phyloP scores from a whole-genome alignment of 768 basidiomycete species.

The Leccinellum albellum region DNA sequence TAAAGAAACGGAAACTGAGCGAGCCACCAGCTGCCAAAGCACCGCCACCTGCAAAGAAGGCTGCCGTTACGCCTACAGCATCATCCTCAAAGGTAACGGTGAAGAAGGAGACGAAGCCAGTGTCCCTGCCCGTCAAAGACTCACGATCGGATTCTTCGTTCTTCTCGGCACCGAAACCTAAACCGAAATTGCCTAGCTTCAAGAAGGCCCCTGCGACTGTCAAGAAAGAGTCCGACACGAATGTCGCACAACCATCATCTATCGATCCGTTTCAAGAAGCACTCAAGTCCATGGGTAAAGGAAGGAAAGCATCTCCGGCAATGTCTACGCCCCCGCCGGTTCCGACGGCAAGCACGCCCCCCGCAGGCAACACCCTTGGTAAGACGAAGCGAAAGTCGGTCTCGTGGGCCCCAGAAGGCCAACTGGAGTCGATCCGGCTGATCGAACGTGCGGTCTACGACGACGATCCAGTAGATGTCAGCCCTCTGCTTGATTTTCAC shows the following conservation, averaged over 20 bases:
- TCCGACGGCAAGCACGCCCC: conserved; percentile 30
- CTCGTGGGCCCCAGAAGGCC: conserved; percentile 70
- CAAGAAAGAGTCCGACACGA: conserved; percentile 52
- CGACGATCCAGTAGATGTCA: conserved; percentile 84
- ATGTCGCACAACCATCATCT: conserved; percentile 72
- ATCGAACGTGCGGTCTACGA: conserved; percentile 89
- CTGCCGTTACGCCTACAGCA: conserved; percentile 37
- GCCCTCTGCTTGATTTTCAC: conserved; percentile 45
- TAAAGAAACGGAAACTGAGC: conserved; percentile 73
- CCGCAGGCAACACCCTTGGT: conserved; percentile 39
- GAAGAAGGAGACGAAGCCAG: conserved; percentile 55
- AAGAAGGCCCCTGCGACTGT: conserved; percentile 62
- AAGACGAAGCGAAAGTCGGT: conserved; percentile 72
- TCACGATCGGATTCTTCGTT: conserved; percentile 85
- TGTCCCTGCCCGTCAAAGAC: conserved; percentile 51
- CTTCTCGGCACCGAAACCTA: conserved; percentile 83
- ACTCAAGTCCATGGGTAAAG: conserved; percentile 69
- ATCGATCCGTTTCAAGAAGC: conserved; percentile 82
- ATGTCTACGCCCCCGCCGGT: conserved; percentile 53
- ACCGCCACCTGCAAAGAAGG: conserved; percentile 63
- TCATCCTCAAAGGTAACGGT: conserved; percentile 32
- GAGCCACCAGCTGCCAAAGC: conserved; percentile 46
- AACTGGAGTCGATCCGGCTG: conserved; percentile 69
- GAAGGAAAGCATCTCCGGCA: conserved; percentile 58
- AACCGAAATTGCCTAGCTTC: conserved; percentile 81